These are phyloP conservation scores for Penicillium parvum DNA, from an alignment of 495 filamentous ascomycete genomes.

Conservation along the genomic window DNA sequence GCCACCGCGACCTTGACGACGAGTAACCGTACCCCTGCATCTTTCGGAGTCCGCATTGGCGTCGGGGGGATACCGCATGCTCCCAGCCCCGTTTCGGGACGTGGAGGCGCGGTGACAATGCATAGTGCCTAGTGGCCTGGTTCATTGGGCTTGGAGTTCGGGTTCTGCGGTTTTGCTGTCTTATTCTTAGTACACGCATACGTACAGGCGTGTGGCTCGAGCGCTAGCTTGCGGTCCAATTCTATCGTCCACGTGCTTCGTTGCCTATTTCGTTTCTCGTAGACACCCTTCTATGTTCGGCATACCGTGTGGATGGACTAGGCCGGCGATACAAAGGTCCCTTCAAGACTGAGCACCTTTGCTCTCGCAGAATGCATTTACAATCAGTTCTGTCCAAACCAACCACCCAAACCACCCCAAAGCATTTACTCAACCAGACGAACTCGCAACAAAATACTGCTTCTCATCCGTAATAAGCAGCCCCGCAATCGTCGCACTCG, in stretches of 20 bases:
- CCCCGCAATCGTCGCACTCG: conserved; percentile 76
- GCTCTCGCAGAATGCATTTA: no score
- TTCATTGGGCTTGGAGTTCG: conserved; percentile 30
- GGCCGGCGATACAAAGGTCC: no score
- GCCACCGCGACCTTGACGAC: conserved; percentile 59
- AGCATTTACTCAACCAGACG: no score
- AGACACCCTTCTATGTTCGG: no score
- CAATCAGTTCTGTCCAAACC: no score
- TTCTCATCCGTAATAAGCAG: conserved; percentile 59
- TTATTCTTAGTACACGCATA: conserved; percentile 15
- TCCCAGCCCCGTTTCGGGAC: not conserved
- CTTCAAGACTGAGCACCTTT: no score
- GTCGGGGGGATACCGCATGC: conserved; percentile 11
- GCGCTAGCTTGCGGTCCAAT: not conserved
- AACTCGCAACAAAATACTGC: conserved; percentile 18
- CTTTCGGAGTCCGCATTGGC: conserved; percentile 18
- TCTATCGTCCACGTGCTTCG: not conserved
- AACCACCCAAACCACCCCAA: no score
- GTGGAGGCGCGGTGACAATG: conserved; percentile 18
- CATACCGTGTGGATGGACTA: no score
- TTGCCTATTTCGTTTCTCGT: not conserved
- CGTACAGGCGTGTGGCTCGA: conserved; percentile 10
- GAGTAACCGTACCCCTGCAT: conserved; percentile 29
- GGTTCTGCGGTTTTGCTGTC: conserved; percentile 8
- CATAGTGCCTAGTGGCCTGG: conserved; percentile 31